Evolutionary conservation across 768 basidiomycete species (phyloP).

Genomic region (Rubroboletus satanas): DNA sequence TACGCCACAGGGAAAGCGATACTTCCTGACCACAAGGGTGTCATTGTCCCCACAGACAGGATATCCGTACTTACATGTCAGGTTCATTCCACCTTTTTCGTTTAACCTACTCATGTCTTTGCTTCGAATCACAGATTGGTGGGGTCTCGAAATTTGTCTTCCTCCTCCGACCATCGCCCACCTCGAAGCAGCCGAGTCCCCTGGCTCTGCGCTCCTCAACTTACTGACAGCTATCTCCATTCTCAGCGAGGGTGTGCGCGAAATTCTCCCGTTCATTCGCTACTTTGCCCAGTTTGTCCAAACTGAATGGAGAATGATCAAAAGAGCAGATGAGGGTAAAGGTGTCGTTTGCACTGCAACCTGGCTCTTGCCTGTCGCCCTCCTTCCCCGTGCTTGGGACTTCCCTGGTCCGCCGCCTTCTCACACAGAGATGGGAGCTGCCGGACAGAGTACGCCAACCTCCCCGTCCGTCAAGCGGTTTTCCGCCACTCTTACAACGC

Average conservation of each 20-base stretch:
- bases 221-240: conserved; percentile 71
- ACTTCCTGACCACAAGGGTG: conserved; percentile 61
- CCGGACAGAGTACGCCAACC: conserved; percentile 17
- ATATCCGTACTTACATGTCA: conserved; percentile 77
- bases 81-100: conserved; percentile 22
- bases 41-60: conserved; percentile 72
- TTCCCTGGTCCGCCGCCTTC: conserved; percentile 45
- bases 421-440: conserved; percentile 20
- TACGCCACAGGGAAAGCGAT: conserved; percentile 68
- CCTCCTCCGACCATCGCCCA: conserved; percentile 65
- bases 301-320: conserved; percentile 66
- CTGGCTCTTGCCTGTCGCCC: conserved; percentile 82
- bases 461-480: conserved; percentile 22
- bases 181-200: conserved; percentile 63
- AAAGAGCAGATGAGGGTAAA: conserved; percentile 57
- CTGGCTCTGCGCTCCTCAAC: conserved; percentile 53
- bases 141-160: conserved; percentile 78
- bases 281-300: conserved; percentile 80
- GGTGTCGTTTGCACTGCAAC: conserved; percentile 89
- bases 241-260: conserved; percentile 70
- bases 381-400: conserved; percentile 81
- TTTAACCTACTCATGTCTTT: conserved; percentile 6
- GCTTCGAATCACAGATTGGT: conserved; percentile 62
- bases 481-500: conserved; percentile 25
- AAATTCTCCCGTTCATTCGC: conserved; percentile 80